Evolutionary conservation across 2,329 filamentous ascomycete species (phyloP).

Genomic region (Fusarium tuaranense): DNA sequence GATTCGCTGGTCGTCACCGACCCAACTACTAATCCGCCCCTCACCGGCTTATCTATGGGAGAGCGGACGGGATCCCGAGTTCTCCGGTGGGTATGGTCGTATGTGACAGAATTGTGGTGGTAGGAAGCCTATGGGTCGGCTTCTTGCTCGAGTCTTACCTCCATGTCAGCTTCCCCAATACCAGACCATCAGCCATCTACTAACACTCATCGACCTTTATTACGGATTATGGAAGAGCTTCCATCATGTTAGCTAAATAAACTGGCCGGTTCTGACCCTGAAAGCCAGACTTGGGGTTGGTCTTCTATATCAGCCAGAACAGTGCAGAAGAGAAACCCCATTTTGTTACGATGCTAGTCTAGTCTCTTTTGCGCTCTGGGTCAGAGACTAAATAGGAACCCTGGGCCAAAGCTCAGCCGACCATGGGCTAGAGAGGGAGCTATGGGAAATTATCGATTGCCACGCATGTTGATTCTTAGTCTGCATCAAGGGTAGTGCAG

Average conservation of each 20-base stretch:
- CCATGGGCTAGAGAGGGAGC: background rate
- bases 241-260: background rate
- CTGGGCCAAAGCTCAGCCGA: background rate
- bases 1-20: no score
- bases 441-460: background rate
- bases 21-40: no score
- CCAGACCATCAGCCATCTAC: background rate
- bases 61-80: background rate
- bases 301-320: background rate
- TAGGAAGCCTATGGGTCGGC: background rate
- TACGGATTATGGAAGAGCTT: accelerated
- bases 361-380: background rate
- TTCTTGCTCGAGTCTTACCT: background rate
- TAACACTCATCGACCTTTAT: background rate
- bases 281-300: background rate
- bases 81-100: background rate
- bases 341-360: background rate
- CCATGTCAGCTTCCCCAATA: background rate
- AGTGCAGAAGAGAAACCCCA: background rate
- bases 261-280: background rate
- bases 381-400: background rate
- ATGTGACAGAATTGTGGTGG: background rate
- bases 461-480: background rate
- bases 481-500: background rate
- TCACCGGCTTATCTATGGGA: no score